These are phyloP conservation scores for slime mould (Dictyostelium discoideum) DNA, from an alignment of 78 protist species.

Conservation along the genomic window dicty_2.7 NC_007089.4:2974001-2974500, in stretches of 20 bases:
- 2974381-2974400: slow-evolving; percentile 16
- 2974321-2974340: slow-evolving; percentile 38
- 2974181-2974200: neutral
- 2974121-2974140: neutral
- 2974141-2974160: neutral
- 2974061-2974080: neutral
- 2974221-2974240: neutral
- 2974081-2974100: neutral
- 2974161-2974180: neutral
- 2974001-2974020: slow-evolving; percentile 6
- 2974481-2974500: slow-evolving; percentile 38
- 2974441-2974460: slow-evolving; percentile 38
- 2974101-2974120: slow-evolving; percentile 17
- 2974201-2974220: neutral
- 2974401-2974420: slow-evolving; percentile 42
- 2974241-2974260: slow-evolving; percentile 21
- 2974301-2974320: slow-evolving; percentile 13
- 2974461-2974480: slow-evolving; percentile 18
- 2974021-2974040: slow-evolving; percentile 18
- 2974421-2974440: slow-evolving; percentile 35
- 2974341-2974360: neutral
- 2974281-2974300: slow-evolving; percentile 31
- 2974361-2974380: neutral
- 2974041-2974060: slow-evolving; percentile 26
- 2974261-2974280: slow-evolving; percentile 34